These are phyloP conservation scores for Aquilaria sinensis DNA, from an alignment of 345 rosid genomes.

Conservation along the genomic window DNA sequence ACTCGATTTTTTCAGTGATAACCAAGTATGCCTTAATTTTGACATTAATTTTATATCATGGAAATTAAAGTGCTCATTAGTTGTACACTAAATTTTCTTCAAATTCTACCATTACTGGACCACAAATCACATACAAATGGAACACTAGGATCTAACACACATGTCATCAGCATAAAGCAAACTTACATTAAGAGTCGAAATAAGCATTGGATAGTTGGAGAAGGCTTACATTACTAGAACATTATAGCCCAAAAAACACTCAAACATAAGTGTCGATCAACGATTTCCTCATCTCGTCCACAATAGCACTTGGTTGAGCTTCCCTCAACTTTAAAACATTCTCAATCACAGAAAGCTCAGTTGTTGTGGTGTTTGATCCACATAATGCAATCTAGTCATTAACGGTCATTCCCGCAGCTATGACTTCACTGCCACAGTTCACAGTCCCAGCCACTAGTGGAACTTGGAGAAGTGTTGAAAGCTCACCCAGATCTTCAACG, in stretches of 20 bases:
- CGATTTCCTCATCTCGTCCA: conserved; percentile 89
- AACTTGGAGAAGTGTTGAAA: conserved; percentile 85
- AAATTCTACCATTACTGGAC: too few relatives aligned
- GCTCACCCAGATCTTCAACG: conserved; percentile 90
- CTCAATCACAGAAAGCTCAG: conserved; percentile 85
- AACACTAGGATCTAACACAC: too few relatives aligned
- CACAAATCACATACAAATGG: too few relatives aligned
- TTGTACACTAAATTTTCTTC: too few relatives aligned
- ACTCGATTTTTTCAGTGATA: too few relatives aligned
- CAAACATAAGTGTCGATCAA: conserved; percentile 73
- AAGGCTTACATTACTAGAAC: too few relatives aligned
- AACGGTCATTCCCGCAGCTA: conserved; percentile 77
- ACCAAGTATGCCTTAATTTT: too few relatives aligned
- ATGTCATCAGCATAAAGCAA: too few relatives aligned
- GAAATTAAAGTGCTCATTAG: too few relatives aligned
- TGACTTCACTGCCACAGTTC: conserved; percentile 85
- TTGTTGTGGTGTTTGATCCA: conserved; percentile 92
- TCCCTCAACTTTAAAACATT: conserved; percentile 90
- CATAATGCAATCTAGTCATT: conserved; percentile 91
- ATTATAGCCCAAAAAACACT: background rate
- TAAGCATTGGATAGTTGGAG: too few relatives aligned
- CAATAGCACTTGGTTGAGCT: conserved; percentile 76
- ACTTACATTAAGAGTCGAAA: too few relatives aligned
- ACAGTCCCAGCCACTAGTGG: conserved; percentile 74
- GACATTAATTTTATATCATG: too few relatives aligned